A percentile compares a stretch with the other conserved stretches of the same genome.
Evolutionary conservation across 2,329 filamentous ascomycete genomes (phyloP).

Genomic region (Penicillium paneum): DNA sequence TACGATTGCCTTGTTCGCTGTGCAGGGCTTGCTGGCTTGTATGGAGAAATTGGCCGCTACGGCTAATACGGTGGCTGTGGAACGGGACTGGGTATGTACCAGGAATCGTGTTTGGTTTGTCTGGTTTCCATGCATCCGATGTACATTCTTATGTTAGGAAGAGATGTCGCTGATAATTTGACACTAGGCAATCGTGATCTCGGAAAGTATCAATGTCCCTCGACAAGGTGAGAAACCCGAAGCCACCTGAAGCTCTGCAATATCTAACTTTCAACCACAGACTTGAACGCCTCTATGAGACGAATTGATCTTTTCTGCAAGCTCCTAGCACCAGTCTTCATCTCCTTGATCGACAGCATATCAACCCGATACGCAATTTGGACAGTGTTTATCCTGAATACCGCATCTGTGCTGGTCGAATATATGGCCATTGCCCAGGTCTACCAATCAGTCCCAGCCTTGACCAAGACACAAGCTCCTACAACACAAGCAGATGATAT

Average conservation of each 20-base stretch:
- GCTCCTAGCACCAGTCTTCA: slow-evolving; percentile 52
- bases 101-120: background rate
- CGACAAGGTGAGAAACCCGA: slow-evolving; percentile 33
- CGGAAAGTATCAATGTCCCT: slow-evolving; percentile 36
- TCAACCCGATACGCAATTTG: slow-evolving; percentile 48
- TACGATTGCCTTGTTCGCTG: slow-evolving; percentile 28
- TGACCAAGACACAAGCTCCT: slow-evolving; percentile 24
- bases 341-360: slow-evolving; percentile 47
- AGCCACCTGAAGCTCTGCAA: background rate
- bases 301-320: slow-evolving; percentile 59
- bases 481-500: slow-evolving; percentile 8
- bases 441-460: slow-evolving; percentile 16
- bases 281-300: slow-evolving; percentile 54
- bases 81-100: slow-evolving; percentile 61
- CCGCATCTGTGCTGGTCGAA: slow-evolving; percentile 39
- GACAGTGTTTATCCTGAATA: slow-evolving; percentile 43
- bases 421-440: slow-evolving; percentile 40
- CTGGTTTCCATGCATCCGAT: background rate
- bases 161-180: background rate
- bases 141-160: background rate
- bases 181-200: slow-evolving; percentile 31
- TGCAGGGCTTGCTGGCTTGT: slow-evolving; percentile 57
- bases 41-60: slow-evolving; percentile 65
- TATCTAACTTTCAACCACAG: slow-evolving; percentile 16
- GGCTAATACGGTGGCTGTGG: slow-evolving; percentile 65